These are phyloP conservation scores for Ceratocystis lukuohia DNA, from an alignment of 2,329 filamentous ascomycete species.

Conservation along the genomic window DNA sequence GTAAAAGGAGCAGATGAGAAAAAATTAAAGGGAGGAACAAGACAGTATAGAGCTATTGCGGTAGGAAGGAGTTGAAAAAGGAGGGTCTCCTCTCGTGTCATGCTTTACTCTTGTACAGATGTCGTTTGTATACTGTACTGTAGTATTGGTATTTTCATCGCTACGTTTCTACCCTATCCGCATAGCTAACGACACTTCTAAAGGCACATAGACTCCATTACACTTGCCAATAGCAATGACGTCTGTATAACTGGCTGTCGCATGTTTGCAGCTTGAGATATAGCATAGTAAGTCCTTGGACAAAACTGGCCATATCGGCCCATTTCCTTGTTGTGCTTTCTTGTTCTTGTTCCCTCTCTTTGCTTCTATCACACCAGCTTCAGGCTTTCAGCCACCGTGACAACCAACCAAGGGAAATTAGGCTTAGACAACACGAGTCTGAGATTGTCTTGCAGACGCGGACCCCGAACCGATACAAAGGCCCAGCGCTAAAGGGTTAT, in stretches of 20 bases:
- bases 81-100: neutral
- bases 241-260: too few relatives aligned
- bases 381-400: neutral
- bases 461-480: neutral
- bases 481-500: neutral
- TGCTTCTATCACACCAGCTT: neutral
- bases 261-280: too few relatives aligned
- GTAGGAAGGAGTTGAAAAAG: neutral
- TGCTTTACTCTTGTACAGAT: neutral
- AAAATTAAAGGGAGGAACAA: neutral
- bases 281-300: too few relatives aligned
- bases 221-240: too few relatives aligned
- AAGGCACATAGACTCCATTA: too few relatives aligned
- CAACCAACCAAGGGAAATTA: slow-evolving; percentile 1
- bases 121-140: neutral
- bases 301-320: too few relatives aligned
- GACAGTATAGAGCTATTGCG: neutral
- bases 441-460: neutral
- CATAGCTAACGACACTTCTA: too few relatives aligned
- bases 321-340: neutral
- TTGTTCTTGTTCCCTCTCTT: neutral
- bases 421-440: slow-evolving; percentile 5
- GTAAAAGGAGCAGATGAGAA: neutral
- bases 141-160: neutral
- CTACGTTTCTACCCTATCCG: neutral